These are phyloP conservation scores for Xerocomus amazonicus DNA, from an alignment of 1,284 basidiomycete species.

Conservation along the genomic window DNA sequence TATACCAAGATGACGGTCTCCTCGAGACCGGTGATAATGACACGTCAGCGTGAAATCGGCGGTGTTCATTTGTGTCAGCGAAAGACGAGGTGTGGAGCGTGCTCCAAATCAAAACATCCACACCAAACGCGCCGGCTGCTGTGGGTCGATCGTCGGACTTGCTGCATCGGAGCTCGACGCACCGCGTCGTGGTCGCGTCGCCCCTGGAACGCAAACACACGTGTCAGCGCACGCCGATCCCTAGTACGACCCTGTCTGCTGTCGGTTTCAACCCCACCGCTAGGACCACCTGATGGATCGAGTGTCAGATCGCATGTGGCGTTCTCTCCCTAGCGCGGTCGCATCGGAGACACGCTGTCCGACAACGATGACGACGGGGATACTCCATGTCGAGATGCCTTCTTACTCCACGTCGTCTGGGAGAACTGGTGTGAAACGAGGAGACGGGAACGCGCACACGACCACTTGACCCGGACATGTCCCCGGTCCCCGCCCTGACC, in stretches of 20 bases:
- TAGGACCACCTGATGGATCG: too few relatives aligned
- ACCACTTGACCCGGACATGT: neutral
- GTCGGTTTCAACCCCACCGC: neutral
- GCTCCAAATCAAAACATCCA: too few relatives aligned
- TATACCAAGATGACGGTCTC: slow-evolving; percentile 29
- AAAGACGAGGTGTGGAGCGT: too few relatives aligned
- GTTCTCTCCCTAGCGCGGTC: neutral
- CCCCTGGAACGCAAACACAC: neutral
- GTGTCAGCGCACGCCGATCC: neutral
- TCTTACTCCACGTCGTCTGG: neutral
- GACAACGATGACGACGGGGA: neutral
- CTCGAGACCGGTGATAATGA: slow-evolving; percentile 29
- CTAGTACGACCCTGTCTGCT: too few relatives aligned
- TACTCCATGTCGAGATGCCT: neutral
- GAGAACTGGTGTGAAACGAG: neutral
- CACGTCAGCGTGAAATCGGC: slow-evolving; percentile 50
- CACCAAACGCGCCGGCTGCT: too few relatives aligned
- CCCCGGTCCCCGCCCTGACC: neutral
- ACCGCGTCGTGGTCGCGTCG: neutral
- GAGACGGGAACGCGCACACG: neutral
- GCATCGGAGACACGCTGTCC: neutral
- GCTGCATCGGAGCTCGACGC: too few relatives aligned
- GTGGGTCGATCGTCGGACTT: neutral
- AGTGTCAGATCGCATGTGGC: too few relatives aligned
- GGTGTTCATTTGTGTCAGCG: neutral